Evolutionary conservation across 768 basidiomycete species (phyloP).

Genomic region (Clavulina sp.): DNA sequence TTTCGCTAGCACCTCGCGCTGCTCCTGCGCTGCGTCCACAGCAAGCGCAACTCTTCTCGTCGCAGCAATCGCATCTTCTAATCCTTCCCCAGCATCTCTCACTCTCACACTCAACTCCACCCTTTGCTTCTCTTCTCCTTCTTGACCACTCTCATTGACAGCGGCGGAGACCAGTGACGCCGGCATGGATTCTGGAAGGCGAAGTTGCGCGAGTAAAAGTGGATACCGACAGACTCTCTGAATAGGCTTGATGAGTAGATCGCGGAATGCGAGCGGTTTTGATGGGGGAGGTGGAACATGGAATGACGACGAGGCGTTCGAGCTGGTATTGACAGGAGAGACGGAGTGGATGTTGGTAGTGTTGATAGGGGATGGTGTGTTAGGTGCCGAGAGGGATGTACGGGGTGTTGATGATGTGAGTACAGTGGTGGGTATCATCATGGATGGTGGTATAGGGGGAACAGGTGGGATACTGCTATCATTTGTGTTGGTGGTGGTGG

Average conservation of each 20-base stretch:
- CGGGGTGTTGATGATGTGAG: neutral
- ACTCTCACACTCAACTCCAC: too few relatives aligned
- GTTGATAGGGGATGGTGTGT: neutral
- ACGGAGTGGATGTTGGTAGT: neutral
- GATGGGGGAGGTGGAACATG: conserved; percentile 1
- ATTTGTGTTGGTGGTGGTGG: neutral
- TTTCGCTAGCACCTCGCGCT: conserved; percentile 44
- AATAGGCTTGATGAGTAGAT: conserved; percentile 94
- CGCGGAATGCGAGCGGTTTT: conserved; percentile 28
- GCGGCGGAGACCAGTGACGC: too few relatives aligned
- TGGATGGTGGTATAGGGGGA: neutral
- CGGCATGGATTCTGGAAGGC: conserved; percentile 14
- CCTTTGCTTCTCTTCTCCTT: too few relatives aligned
- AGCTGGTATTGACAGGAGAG: neutral
- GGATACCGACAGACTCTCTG: conserved; percentile 94
- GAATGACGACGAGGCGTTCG: neutral
- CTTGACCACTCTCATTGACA: too few relatives aligned
- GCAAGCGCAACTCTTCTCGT: conserved; percentile 61
- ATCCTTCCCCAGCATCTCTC: too few relatives aligned
- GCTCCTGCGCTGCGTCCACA: conserved; percentile 66
- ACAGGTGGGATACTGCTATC: neutral
- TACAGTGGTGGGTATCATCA: neutral
- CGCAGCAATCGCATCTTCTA: conserved; percentile 28
- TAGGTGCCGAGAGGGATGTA: neutral
- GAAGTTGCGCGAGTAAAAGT: conserved; percentile 64